These are phyloP conservation scores for Carex littledalei DNA, from an alignment of 176 grass and related monocot species.

Conservation along the genomic window DNA sequence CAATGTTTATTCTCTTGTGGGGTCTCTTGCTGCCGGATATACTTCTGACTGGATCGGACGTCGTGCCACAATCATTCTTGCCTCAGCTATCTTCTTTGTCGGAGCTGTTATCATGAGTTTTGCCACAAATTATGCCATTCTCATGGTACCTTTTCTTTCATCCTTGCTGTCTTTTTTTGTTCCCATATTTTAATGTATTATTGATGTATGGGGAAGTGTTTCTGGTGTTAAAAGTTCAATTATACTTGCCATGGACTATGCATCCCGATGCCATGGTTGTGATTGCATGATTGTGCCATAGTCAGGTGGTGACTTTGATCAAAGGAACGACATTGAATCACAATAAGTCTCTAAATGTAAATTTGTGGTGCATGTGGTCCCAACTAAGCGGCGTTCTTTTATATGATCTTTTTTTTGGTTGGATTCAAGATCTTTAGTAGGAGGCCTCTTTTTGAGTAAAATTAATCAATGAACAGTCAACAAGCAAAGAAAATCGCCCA, in stretches of 20 bases:
- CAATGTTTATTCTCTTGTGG: slow-evolving; percentile 30
- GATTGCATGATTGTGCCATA: background rate
- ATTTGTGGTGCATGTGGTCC: background rate
- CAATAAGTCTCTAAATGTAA: background rate
- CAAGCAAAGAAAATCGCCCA: background rate
- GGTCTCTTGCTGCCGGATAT: slow-evolving; percentile 28
- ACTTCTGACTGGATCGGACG: slow-evolving; percentile 38
- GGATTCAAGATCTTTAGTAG: background rate
- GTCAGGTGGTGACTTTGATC: background rate
- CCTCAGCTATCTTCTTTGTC: slow-evolving; percentile 32
- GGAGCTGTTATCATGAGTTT: slow-evolving; percentile 36
- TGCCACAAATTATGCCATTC: slow-evolving; percentile 12
- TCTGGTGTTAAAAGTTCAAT: background rate
- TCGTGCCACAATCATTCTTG: slow-evolving; percentile 23
- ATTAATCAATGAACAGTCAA: background rate
- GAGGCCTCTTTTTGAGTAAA: background rate
- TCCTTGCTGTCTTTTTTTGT: background rate
- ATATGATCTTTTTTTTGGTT: background rate
- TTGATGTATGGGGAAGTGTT: background rate
- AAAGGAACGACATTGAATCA: background rate
- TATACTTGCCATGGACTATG: background rate
- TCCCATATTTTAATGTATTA: background rate
- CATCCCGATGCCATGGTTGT: background rate
- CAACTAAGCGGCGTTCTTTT: background rate
- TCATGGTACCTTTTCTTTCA: slow-evolving; percentile 17